Evolutionary conservation across 768 basidiomycete genomes (phyloP).

Genomic region (Lentinula guzmanii): DNA sequence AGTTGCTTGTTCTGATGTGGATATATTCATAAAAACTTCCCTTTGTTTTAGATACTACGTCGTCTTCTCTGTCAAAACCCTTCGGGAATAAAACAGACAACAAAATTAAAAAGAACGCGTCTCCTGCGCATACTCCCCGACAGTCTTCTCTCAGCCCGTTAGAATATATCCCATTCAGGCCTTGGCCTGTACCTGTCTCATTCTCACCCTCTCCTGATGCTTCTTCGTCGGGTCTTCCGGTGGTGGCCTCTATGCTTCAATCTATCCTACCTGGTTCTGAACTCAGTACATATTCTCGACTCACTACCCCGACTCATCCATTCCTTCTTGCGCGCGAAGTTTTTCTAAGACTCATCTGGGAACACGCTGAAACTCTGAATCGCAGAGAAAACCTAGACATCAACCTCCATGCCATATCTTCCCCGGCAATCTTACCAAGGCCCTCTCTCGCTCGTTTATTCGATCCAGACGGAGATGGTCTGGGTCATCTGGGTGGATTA

Average conservation of each 20-base stretch:
- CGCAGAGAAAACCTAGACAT: background rate
- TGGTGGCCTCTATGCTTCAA: background rate
- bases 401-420: background rate
- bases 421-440: background rate
- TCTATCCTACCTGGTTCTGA: background rate
- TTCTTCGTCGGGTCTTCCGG: background rate
- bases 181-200: background rate
- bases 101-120: background rate
- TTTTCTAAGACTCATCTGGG: conserved; percentile 4
- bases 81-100: background rate
- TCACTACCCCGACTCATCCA: background rate
- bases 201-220: background rate
- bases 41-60: background rate
- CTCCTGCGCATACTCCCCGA: background rate
- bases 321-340: background rate
- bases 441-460: background rate
- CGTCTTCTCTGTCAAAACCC: background rate
- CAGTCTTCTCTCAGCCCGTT: background rate
- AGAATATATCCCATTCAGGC: background rate
- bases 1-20: background rate
- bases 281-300: background rate
- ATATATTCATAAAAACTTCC: background rate
- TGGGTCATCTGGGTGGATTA: background rate
- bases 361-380: background rate
- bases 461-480: conserved; percentile 3